Evolutionary conservation across 768 basidiomycete genomes (phyloP), one percentile per base, ranked within the genome.

Genomic region (Kwoniella sp.): DNA sequence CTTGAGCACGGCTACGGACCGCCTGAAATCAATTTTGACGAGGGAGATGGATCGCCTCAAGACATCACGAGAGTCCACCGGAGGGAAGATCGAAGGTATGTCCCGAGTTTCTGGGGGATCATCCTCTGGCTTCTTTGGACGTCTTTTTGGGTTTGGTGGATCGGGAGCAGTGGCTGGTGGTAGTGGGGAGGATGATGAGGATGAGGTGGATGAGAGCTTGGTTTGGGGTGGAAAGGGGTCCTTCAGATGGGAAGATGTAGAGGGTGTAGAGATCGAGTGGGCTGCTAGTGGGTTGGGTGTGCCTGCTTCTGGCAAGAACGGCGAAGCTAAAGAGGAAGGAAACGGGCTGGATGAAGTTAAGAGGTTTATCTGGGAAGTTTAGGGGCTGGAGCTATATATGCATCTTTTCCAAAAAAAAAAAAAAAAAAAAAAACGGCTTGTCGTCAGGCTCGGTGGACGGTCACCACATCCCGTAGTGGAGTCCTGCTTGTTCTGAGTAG

Each of bases 41-140:
- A 61, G 76, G 12, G 78, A 79, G 63, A 76, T 79, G 72, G 75
- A 76, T 47, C 46, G 73, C 0, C 64, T 76, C 17, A 79, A 79
- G 63, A 51, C 73, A 1, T 60, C 76, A n/a, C 69, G 76, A 15
- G 52, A 57, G 24, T 64, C 68, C 1, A 46, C 63, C 2, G 67
- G 74, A 15, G 77, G 76, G 0, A 59, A 68, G 37, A 77, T 79
- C 49, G 78, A 79, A 55, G 68, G 70, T 1, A 76, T 79, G 62
- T 60, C 65, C n/a, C 60, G 60, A 51, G 72, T 77, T 22, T 33
- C 70, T 9, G 53, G 57, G 8, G n/a, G 55, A 9, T 46, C 47
- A 1, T 67, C 65, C 19, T 21, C 59, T 12, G 61, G 63, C 12
- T 64, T 63, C 24, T 69, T 69, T 29, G 64, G 67, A 50, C 48